A percentile compares a stretch with the other conserved stretches of the same genome.
Evolutionary conservation across 2,329 filamentous ascomycete genomes (phyloP).

Genomic region (Fusarium guadeloupense): DNA sequence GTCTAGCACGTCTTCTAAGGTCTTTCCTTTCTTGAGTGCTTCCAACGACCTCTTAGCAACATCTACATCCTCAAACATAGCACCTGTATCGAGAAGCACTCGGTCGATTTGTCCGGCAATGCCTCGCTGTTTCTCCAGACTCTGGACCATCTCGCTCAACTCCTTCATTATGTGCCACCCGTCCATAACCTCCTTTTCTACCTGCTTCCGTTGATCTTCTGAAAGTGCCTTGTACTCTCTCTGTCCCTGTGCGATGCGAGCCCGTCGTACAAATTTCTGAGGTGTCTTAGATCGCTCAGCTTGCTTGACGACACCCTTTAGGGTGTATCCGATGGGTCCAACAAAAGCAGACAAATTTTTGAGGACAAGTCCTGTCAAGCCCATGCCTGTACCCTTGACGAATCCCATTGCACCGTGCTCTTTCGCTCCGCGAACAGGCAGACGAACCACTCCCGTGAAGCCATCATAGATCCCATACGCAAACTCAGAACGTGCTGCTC

Average conservation of each 20-base stretch:
- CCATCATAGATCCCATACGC: conserved; percentile 72
- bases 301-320: conserved; percentile 72
- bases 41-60: conserved; percentile 57
- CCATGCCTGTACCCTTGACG: conserved; percentile 68
- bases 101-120: conserved; percentile 50
- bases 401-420: conserved; percentile 59
- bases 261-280: conserved; percentile 62
- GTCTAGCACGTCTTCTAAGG: conserved; percentile 40
- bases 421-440: conserved; percentile 66
- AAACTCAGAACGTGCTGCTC: conserved; percentile 69
- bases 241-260: conserved; percentile 67
- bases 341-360: conserved; percentile 71
- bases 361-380: conserved; percentile 69
- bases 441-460: conserved; percentile 68
- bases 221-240: conserved; percentile 53
- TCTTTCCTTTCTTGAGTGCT: conserved; percentile 56
- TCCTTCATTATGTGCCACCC: conserved; percentile 48
- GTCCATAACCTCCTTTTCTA: conserved; percentile 42
- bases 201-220: conserved; percentile 44
- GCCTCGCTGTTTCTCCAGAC: conserved; percentile 50
- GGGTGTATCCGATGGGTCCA: conserved; percentile 68
- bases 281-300: conserved; percentile 63
- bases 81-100: conserved; percentile 41
- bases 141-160: conserved; percentile 42
- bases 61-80: conserved; percentile 60